Percentiles rank a stretch among this genome's conserved stretches.
These are phyloP conservation scores for Barnettozyma sucrosica DNA, from an alignment of 805 yeast genomes.

Conservation along the genomic window DNA sequence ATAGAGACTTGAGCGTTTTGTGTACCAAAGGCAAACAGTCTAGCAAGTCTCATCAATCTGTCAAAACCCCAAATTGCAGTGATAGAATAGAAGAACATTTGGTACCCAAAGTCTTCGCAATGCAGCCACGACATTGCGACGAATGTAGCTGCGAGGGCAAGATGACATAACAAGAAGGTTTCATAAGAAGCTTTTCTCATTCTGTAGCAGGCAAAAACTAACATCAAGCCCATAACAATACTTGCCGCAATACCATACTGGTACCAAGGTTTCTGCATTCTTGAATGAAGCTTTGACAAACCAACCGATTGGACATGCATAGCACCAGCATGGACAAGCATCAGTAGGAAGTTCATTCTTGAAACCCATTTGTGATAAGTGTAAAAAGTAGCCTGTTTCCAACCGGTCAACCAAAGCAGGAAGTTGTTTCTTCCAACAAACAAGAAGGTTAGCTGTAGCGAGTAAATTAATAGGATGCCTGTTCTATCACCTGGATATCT, in stretches of 20 bases:
- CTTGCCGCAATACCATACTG: constrained; percentile 21
- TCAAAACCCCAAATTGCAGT: constrained; percentile 46
- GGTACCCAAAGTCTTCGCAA: constrained; percentile 42
- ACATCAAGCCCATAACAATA: constrained; percentile 7
- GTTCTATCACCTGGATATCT: constrained; percentile 26
- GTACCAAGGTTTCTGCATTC: constrained; percentile 16
- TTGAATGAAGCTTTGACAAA: constrained; percentile 8
- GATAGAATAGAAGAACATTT: constrained; percentile 34
- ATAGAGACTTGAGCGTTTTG: constrained; percentile 22
- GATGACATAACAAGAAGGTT: constrained; percentile 50
- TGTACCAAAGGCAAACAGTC: constrained; percentile 21
- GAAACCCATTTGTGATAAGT: constrained; percentile 63
- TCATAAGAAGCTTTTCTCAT: constrained; percentile 57
- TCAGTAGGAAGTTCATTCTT: constrained; percentile 32
- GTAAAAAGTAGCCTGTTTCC: constrained; percentile 59
- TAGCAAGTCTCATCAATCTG: constrained; percentile 37
- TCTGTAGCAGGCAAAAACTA: constrained; percentile 26
- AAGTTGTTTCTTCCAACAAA: constrained; percentile 74
- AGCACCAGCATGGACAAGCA: constrained; percentile 20
- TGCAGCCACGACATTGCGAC: constrained; percentile 56
- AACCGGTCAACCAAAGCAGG: constrained; percentile 54
- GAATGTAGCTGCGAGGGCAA: constrained; percentile 46
- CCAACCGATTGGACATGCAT: constrained; percentile 21
- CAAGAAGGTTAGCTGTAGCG: constrained; percentile 48
- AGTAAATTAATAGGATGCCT: constrained; percentile 25